These are phyloP conservation scores for Pestalotiopsis sp. DNA, from an alignment of 2,329 filamentous ascomycete species.

Conservation along the genomic window DNA sequence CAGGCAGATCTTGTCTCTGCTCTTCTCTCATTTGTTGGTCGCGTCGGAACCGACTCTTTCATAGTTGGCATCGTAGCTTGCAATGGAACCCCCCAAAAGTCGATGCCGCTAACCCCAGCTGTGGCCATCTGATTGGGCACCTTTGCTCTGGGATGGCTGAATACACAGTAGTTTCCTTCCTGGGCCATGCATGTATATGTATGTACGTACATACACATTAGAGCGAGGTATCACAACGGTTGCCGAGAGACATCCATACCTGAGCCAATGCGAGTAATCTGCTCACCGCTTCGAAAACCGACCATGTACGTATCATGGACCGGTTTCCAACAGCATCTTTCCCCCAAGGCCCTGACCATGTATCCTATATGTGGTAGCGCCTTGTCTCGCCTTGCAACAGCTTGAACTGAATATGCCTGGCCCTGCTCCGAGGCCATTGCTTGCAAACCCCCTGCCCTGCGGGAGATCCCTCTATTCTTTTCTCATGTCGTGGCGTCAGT, in stretches of 20 bases:
- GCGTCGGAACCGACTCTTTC: neutral
- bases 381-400: neutral
- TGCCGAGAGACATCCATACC: neutral
- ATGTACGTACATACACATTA: neutral
- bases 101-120: neutral
- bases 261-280: constrained; percentile 5
- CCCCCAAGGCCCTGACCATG: neutral
- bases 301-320: neutral
- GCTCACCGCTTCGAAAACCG: constrained; percentile 2
- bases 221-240: constrained; percentile 3
- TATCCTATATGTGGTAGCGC: neutral
- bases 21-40: neutral
- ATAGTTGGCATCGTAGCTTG: neutral
- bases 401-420: neutral
- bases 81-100: neutral
- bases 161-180: neutral
- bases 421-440: neutral
- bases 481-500: neutral
- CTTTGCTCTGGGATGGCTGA: constrained; percentile 7
- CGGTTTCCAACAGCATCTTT: neutral
- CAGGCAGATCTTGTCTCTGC: neutral
- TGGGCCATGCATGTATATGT: neutral
- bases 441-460: neutral
- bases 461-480: neutral
- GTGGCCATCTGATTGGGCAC: constrained; percentile 6